phyloP scores from a whole-genome alignment of 805 yeast species.

The Yamadazyma laniorum region DNA sequence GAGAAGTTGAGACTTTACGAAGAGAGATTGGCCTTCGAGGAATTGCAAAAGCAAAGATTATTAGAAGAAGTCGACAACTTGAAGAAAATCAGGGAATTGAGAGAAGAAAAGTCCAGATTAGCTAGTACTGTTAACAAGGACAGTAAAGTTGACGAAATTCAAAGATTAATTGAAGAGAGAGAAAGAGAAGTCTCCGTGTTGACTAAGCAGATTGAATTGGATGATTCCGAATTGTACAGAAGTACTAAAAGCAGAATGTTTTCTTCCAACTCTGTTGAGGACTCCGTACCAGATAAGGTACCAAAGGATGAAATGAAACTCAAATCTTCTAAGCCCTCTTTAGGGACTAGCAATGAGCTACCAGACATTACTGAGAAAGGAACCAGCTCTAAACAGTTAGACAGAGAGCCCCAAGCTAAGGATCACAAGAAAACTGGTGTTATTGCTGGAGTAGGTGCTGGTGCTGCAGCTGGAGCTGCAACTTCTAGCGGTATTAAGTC shows the following conservation, averaged over 20 bases:
- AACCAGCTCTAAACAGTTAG: slow-evolving; percentile 14
- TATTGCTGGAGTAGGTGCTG: slow-evolving; percentile 15
- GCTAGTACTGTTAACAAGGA: slow-evolving; percentile 21
- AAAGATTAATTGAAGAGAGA: slow-evolving; percentile 30
- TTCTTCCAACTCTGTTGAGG: slow-evolving; percentile 10
- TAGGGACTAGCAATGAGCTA: slow-evolving; percentile 32
- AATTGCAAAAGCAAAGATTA: slow-evolving; percentile 36
- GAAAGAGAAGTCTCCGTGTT: slow-evolving; percentile 32
- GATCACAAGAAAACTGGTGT: slow-evolving; percentile 12
- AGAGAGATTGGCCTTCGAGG: slow-evolving; percentile 33
- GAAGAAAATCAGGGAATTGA: slow-evolving; percentile 37
- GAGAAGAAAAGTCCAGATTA: slow-evolving; percentile 37
- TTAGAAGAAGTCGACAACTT: slow-evolving; percentile 40
- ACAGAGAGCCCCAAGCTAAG: no score
- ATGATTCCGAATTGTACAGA: slow-evolving; percentile 25
- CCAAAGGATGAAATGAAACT: slow-evolving; percentile 13
- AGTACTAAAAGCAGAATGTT: slow-evolving; percentile 9
- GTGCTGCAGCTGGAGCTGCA: slow-evolving; percentile 15
- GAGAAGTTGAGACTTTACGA: slow-evolving; percentile 29
- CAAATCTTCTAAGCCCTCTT: slow-evolving; percentile 12
- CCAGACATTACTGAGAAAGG: slow-evolving; percentile 21
- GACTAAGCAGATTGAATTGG: slow-evolving; percentile 32
- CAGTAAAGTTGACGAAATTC: slow-evolving; percentile 23
- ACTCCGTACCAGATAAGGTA: slow-evolving; percentile 14
- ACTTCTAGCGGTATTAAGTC: slow-evolving; percentile 11